phyloP scores from a whole-genome alignment of 2,329 filamentous ascomycete species.

The Fonsecaea pedrosoi region DNA sequence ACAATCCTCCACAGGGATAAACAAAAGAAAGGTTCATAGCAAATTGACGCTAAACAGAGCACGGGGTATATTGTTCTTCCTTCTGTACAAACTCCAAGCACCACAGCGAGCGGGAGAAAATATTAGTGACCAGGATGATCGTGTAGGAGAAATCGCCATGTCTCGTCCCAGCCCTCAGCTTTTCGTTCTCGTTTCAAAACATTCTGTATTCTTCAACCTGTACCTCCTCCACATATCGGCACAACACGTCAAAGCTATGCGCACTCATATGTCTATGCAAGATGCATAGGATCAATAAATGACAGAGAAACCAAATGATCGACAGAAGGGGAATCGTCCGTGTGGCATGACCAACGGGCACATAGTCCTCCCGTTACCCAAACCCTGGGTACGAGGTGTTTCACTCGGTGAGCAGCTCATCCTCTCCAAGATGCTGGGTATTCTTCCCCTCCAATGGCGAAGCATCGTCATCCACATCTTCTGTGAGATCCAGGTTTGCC shows the following conservation, averaged over 20 bases:
- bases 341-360: background rate
- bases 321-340: background rate
- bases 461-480: constrained; percentile 49
- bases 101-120: background rate
- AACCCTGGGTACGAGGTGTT: background rate
- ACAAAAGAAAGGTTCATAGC: constrained; percentile 4
- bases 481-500: constrained; percentile 63
- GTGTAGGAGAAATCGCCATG: constrained; percentile 2
- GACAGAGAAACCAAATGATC: constrained; percentile 4
- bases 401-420: constrained; percentile 20
- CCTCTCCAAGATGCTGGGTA: constrained; percentile 13
- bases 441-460: constrained; percentile 30
- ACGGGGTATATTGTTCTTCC: constrained; percentile 17
- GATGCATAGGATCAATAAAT: background rate
- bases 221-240: background rate
- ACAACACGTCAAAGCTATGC: background rate
- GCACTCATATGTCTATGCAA: constrained; percentile 2
- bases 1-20: background rate
- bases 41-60: constrained; percentile 2
- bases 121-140: background rate
- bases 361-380: background rate
- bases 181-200: constrained; percentile 7
- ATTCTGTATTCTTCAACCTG: background rate
- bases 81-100: background rate
- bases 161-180: background rate